These are phyloP conservation scores for Drechslerella dactyloides DNA, from an alignment of 2,329 filamentous ascomycete species.

Conservation along the genomic window DNA sequence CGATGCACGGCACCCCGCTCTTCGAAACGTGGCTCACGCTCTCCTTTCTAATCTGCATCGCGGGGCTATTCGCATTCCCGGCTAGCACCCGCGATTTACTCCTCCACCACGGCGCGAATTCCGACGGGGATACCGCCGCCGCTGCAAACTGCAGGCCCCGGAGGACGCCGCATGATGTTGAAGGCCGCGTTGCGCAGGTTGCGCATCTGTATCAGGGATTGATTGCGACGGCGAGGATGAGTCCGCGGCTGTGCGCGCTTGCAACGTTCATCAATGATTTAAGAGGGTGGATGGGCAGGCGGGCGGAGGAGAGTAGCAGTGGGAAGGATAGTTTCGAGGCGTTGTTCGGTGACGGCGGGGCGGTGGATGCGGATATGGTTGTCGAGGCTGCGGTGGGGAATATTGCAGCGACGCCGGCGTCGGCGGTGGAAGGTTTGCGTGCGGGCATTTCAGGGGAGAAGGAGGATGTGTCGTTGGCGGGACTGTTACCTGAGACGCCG, in stretches of 20 bases:
- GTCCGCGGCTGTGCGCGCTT: slow-evolving; percentile 30
- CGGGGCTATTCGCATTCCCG: slow-evolving; percentile 34
- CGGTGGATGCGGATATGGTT: slow-evolving; percentile 10
- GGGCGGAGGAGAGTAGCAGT: slow-evolving; percentile 20
- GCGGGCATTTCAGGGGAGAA: neutral
- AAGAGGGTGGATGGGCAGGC: slow-evolving; percentile 19
- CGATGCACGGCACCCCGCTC: slow-evolving; percentile 28
- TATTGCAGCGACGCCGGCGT: slow-evolving; percentile 9
- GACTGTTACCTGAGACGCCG: slow-evolving; percentile 18
- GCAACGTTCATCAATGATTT: slow-evolving; percentile 44
- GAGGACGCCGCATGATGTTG: slow-evolving; percentile 12
- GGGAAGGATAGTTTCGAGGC: slow-evolving; percentile 45
- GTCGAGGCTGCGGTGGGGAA: slow-evolving; percentile 12
- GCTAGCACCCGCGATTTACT: slow-evolving; percentile 8
- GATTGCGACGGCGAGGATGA: slow-evolving; percentile 35
- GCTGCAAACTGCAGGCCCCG: neutral
- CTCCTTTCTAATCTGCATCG: slow-evolving; percentile 33
- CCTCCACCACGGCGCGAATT: neutral
- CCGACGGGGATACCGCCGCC: neutral
- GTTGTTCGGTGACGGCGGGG: slow-evolving; percentile 32
- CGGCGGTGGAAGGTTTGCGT: too few species aligned
- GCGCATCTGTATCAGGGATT: slow-evolving; percentile 32
- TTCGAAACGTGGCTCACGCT: slow-evolving; percentile 45
- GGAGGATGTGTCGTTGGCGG: slow-evolving; percentile 8
- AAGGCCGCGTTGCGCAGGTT: slow-evolving; percentile 27